Percentiles rank a stretch among this genome's conserved stretches.
Conservation (phyloP, 2,329 filamentous ascomycete genomes). For the Setomelanomma holmii region DNA sequence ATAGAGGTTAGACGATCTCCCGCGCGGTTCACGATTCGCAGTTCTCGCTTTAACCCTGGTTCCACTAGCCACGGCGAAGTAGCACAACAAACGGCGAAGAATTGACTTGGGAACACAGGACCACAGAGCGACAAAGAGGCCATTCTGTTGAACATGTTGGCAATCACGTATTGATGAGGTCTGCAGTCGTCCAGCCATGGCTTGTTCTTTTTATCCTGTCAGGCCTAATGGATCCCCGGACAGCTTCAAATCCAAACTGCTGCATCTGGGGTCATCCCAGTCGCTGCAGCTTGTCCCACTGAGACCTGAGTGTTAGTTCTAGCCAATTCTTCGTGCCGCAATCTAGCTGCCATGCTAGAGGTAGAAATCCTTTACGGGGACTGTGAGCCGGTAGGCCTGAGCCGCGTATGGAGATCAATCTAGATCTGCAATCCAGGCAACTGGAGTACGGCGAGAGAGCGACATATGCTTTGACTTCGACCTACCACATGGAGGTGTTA, state of each 20-base stretch:
- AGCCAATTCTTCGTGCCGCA: background rate
- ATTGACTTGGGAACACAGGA: background rate
- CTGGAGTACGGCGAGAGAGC: constrained; percentile 1
- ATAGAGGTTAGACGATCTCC: constrained; percentile 16
- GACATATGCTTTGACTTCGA: background rate
- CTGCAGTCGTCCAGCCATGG: no score
- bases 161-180: no score
- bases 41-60: constrained; percentile 12
- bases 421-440: constrained; percentile 1
- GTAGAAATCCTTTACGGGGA: constrained; percentile 2
- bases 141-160: background rate
- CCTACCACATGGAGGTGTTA: constrained; percentile 9
- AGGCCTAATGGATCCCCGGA: background rate
- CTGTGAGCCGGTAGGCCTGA: constrained; percentile 2
- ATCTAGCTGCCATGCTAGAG: constrained; percentile 3
- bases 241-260: background rate
- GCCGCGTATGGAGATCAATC: background rate
- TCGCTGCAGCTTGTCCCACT: constrained; percentile 12
- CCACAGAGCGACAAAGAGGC: background rate
- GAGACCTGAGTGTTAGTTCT: constrained; percentile 4
- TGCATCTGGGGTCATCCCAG: constrained; percentile 8
- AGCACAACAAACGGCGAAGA: constrained; percentile 5
- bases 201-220: background rate
- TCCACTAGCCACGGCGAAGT: constrained; percentile 12
- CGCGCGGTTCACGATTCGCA: constrained; percentile 18